phyloP scores from a whole-genome alignment of 1,284 basidiomycete genomes.

The Pterulicium gracile region DNA sequence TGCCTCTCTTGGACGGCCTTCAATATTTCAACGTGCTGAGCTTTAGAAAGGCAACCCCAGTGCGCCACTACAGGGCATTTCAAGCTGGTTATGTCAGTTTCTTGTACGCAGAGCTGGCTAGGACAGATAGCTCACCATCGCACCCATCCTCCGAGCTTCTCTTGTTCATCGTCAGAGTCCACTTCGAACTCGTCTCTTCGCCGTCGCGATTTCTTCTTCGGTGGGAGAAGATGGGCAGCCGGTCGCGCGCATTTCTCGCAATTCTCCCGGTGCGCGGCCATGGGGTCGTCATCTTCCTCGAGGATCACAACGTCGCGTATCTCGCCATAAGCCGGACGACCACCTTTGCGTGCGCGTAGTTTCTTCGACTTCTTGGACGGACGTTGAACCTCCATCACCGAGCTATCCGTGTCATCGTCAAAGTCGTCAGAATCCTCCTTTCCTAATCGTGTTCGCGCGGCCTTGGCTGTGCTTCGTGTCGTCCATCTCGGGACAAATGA shows the following conservation, averaged over 20 bases:
- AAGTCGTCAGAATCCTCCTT: conserved; percentile 23
- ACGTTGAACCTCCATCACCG: conserved; percentile 11
- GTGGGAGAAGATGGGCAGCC: conserved; percentile 47
- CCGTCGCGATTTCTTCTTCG: conserved; percentile 22
- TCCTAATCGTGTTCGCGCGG: conserved; percentile 17
- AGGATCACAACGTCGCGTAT: conserved; percentile 49
- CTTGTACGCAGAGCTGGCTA: conserved; percentile 6
- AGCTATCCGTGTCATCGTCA: conserved; percentile 20
- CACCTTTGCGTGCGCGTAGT: conserved; percentile 24
- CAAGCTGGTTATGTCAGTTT: conserved; percentile 30
- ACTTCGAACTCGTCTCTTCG: conserved; percentile 33
- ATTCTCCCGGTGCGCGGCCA: conserved; percentile 47
- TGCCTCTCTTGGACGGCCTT: conserved; percentile 49
- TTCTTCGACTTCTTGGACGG: conserved; percentile 21
- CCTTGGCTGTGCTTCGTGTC: conserved; percentile 22
- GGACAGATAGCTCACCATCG: conserved; percentile 50
- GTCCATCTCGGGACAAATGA: conserved; percentile 21
- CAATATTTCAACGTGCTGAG: conserved; percentile 64
- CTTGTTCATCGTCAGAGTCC: conserved; percentile 29
- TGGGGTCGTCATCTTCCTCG: conserved; percentile 42
- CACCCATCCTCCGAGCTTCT: conserved; percentile 72
- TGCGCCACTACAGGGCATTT: conserved; percentile 71
- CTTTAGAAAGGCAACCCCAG: conserved; percentile 65
- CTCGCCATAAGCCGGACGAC: conserved; percentile 54
- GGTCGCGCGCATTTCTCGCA: conserved; percentile 62